phyloP scores from a whole-genome alignment of 2,329 filamentous ascomycete genomes.

The Setomelanomma holmii region DNA sequence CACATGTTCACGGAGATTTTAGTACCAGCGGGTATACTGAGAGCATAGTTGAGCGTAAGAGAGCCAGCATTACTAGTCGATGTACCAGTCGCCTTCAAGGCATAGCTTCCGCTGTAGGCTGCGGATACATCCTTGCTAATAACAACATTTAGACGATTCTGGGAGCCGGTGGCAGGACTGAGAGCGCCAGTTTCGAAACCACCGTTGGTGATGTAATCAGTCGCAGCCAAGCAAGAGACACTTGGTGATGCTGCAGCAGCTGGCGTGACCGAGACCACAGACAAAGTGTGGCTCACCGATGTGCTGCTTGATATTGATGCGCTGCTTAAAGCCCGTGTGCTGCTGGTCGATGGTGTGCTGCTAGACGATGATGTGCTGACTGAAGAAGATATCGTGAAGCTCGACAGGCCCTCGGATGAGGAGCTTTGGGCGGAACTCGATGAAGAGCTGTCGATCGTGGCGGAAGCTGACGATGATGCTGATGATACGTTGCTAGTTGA shows the following conservation, averaged over 20 bases:
- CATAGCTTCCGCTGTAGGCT: neutral
- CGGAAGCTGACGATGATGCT: too few species aligned
- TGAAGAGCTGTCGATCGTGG: neutral
- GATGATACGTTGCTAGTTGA: too few species aligned
- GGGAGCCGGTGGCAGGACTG: neutral
- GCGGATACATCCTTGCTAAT: neutral
- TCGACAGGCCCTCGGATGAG: too few species aligned
- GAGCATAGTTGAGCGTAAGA: neutral
- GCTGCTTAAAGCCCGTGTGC: too few species aligned
- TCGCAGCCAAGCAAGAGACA: neutral
- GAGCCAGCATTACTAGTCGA: neutral
- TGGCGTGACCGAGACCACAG: neutral
- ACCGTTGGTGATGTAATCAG: neutral
- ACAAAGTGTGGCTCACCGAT: too few species aligned
- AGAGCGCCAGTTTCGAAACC: neutral
- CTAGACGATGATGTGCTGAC: neutral
- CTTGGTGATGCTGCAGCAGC: neutral
- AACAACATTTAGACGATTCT: neutral
- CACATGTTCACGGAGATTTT: neutral
- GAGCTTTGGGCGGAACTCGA: neutral
- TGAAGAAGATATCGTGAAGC: too few species aligned
- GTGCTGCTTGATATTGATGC: too few species aligned
- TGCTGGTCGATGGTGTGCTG: neutral
- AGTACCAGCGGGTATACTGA: neutral
- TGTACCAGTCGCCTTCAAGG: neutral